Percentiles rank a stretch among this genome's conserved stretches.
phyloP scores from a whole-genome alignment of 768 basidiomycete species.

The Suillus fuscotomentosus region DNA sequence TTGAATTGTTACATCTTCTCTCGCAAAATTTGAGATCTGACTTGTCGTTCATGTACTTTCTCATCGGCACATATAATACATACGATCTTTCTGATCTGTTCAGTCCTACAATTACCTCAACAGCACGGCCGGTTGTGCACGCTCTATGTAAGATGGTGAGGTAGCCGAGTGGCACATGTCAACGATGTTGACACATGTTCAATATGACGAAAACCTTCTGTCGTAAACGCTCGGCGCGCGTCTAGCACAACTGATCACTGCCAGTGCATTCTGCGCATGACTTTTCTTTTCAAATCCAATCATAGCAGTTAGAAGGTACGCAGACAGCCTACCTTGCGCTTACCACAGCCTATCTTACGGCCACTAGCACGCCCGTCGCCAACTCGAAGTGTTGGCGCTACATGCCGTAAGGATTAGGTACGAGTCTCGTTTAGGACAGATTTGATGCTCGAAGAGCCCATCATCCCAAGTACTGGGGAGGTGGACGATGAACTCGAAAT shows the following conservation, averaged over 20 bases:
- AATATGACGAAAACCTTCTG: neutral
- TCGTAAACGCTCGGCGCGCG: neutral
- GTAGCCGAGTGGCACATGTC: too few species aligned
- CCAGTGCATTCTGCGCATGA: neutral
- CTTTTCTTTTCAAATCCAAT: neutral
- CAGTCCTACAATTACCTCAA: neutral
- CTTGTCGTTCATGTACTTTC: conserved; percentile 2
- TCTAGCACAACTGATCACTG: neutral
- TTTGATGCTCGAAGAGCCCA: too few species aligned
- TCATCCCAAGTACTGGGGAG: too few species aligned
- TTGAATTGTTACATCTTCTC: conserved; percentile 85
- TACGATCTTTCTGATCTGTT: neutral
- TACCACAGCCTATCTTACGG: neutral
- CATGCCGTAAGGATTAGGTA: too few species aligned
- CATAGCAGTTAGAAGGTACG: neutral
- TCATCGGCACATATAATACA: neutral
- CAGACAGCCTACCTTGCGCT: neutral
- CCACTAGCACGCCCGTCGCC: neutral
- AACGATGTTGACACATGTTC: neutral
- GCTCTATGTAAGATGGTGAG: too few species aligned
- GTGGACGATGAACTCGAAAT: too few species aligned
- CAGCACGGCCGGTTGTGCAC: neutral
- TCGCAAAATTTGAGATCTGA: conserved; percentile 8
- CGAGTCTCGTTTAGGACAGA: too few species aligned
- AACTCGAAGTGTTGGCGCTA: too few species aligned